Conservation (phyloP, 768 basidiomycete genomes). For the Lactarius hengduanensis region DNA sequence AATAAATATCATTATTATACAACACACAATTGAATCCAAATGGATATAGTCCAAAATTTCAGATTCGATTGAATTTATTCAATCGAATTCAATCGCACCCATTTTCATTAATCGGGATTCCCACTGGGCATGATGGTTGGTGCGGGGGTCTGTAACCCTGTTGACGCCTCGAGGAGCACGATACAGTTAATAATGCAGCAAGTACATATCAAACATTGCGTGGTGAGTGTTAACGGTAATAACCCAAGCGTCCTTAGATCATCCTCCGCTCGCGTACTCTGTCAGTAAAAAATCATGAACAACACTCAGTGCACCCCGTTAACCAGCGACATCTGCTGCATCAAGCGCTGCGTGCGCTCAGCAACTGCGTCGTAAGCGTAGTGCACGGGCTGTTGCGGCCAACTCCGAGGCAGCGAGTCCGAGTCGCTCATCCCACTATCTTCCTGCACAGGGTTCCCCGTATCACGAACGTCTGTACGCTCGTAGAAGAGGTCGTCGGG, state of each 20-base stretch:
- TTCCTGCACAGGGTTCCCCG: slow-evolving; percentile 33
- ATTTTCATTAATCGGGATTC: too few species aligned
- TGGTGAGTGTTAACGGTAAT: slow-evolving; percentile 15
- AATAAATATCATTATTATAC: too few species aligned
- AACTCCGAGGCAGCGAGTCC: slow-evolving; percentile 44
- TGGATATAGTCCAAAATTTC: too few species aligned
- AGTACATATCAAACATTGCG: slow-evolving; percentile 28
- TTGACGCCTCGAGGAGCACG: background rate
- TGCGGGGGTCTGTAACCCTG: background rate
- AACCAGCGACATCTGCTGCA: slow-evolving; percentile 37
- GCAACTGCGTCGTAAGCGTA: slow-evolving; percentile 95
- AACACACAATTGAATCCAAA: too few species aligned
- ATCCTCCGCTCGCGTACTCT: background rate
- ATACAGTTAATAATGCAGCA: slow-evolving; percentile 16
- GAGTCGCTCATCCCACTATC: slow-evolving; percentile 40
- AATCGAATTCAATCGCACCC: too few species aligned
- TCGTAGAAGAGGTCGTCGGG: slow-evolving; percentile 57
- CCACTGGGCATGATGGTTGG: background rate
- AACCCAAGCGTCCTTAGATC: slow-evolving; percentile 15
- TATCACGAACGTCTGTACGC: slow-evolving; percentile 34
- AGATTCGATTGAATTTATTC: too few species aligned
- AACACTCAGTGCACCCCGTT: slow-evolving; percentile 33
- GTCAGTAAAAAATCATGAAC: background rate
- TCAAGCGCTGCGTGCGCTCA: slow-evolving; percentile 65
- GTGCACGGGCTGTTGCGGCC: slow-evolving; percentile 49